Evolutionary conservation across 192 early-diverging fungal species (phyloP).

Genomic region (Coemansia biformis): DNA sequence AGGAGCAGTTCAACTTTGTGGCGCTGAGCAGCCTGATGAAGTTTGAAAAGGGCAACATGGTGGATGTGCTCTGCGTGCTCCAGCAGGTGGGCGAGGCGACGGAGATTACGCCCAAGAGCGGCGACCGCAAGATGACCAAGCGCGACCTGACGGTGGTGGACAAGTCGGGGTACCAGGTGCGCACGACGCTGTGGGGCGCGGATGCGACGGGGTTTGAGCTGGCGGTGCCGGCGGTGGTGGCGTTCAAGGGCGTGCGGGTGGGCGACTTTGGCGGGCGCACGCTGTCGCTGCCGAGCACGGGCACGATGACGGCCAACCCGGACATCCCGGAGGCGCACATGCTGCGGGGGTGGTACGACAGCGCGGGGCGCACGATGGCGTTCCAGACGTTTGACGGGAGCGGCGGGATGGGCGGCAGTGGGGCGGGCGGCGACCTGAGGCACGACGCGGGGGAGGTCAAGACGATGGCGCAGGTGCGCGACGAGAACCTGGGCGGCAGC

Average conservation of each 20-base stretch:
- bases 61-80: conserved; percentile 80
- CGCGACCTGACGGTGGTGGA: conserved; percentile 82
- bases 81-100: conserved; percentile 53
- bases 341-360: conserved; percentile 65
- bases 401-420: conserved; percentile 21
- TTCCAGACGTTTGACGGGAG: conserved; percentile 40
- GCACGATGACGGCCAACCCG: conserved; percentile 60
- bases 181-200: conserved; percentile 83
- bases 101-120: conserved; percentile 57
- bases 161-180: conserved; percentile 60
- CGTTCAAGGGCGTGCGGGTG: conserved; percentile 80
- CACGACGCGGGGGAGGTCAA: conserved; percentile 51
- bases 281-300: conserved; percentile 50
- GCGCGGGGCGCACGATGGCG: conserved; percentile 19
- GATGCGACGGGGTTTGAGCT: conserved; percentile 64
- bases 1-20: conserved; percentile 62
- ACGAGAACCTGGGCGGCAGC: conserved; percentile 61
- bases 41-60: conserved; percentile 61
- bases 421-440: conserved; percentile 2
- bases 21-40: conserved; percentile 61
- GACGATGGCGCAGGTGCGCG: conserved; percentile 60
- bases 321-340: conserved; percentile 68
- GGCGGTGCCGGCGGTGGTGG: conserved; percentile 58
- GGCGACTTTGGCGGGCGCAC: conserved; percentile 78
- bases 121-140: conserved; percentile 58